Conservation (phyloP, 2,329 filamentous ascomycete genomes). For the Penicillium sp. region DNA sequence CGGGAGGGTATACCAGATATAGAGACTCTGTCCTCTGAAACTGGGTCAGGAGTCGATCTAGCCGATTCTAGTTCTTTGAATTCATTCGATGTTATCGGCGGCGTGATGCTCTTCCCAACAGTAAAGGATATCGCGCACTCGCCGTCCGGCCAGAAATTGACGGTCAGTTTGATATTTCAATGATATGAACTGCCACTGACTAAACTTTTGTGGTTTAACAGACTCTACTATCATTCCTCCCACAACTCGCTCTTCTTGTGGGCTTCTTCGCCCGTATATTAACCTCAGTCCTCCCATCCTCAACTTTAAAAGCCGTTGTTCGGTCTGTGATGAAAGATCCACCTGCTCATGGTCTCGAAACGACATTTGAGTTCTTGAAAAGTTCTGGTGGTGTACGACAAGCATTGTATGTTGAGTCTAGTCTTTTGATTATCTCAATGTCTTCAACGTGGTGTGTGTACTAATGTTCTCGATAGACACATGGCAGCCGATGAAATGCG, state of each 20-base stretch:
- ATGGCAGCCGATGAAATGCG: constrained; percentile 61
- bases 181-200: neutral
- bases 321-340: constrained; percentile 41
- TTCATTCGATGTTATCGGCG: constrained; percentile 46
- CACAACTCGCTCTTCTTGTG: constrained; percentile 38
- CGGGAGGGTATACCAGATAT: constrained; percentile 30
- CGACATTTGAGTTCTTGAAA: constrained; percentile 53
- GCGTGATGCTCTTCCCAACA: constrained; percentile 71
- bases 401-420: constrained; percentile 45
- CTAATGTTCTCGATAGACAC: constrained; percentile 34
- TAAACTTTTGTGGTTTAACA: constrained; percentile 3
- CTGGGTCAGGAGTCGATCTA: neutral
- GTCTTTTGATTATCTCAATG: neutral
- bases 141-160: constrained; percentile 57
- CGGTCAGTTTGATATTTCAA: constrained; percentile 23
- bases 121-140: constrained; percentile 69
- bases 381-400: constrained; percentile 53
- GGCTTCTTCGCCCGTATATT: constrained; percentile 44
- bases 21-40: neutral
- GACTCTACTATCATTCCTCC: constrained; percentile 35
- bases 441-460: neutral
- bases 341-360: constrained; percentile 42
- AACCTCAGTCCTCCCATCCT: constrained; percentile 42
- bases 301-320: constrained; percentile 45
- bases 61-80: neutral